Evolutionary conservation across 352 stramenopile species (phyloP).

Genomic region (Globisporangium uncinulatum): DNA sequence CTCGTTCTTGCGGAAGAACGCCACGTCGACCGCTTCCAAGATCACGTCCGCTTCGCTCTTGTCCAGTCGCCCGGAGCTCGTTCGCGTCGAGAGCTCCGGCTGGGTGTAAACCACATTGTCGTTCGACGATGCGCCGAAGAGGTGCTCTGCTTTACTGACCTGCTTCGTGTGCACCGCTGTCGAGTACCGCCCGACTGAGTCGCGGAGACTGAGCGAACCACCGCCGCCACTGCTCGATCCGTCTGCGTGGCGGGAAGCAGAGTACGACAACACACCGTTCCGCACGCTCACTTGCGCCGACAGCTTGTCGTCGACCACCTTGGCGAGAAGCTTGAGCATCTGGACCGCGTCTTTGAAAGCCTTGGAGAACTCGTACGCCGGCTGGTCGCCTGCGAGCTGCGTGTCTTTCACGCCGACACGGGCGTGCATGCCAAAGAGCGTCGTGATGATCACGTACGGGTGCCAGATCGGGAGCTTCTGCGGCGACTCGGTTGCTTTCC

Average conservation of each 20-base stretch:
- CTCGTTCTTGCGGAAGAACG: constrained; percentile 15
- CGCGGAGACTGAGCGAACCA: constrained; percentile 13
- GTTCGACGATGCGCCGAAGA: constrained; percentile 30
- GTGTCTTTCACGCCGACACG: constrained; percentile 77
- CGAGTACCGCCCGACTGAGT: constrained; percentile 72
- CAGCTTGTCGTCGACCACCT: constrained; percentile 60
- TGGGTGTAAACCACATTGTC: constrained; percentile 12
- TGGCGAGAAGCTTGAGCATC: constrained; percentile 75
- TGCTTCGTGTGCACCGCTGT: constrained; percentile 53
- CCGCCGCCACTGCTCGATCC: constrained; percentile 6
- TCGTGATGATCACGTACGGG: constrained; percentile 78
- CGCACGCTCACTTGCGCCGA: constrained; percentile 53
- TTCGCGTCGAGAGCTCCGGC: background rate
- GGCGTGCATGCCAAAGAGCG: constrained; percentile 80
- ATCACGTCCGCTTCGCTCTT: constrained; percentile 23
- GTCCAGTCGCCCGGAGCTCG: constrained; percentile 3
- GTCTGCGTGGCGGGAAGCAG: constrained; percentile 13
- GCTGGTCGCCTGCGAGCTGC: constrained; percentile 52
- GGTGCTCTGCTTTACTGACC: constrained; percentile 69
- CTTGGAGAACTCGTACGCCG: constrained; percentile 58
- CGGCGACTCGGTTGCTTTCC: constrained; percentile 58
- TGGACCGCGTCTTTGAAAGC: constrained; percentile 77
- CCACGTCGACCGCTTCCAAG: constrained; percentile 25
- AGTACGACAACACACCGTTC: constrained; percentile 57
- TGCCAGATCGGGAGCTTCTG: constrained; percentile 84